These are phyloP conservation scores for Otatea glauca DNA, from an alignment of 176 grass and related monocot genomes.

Conservation along the genomic window DNA sequence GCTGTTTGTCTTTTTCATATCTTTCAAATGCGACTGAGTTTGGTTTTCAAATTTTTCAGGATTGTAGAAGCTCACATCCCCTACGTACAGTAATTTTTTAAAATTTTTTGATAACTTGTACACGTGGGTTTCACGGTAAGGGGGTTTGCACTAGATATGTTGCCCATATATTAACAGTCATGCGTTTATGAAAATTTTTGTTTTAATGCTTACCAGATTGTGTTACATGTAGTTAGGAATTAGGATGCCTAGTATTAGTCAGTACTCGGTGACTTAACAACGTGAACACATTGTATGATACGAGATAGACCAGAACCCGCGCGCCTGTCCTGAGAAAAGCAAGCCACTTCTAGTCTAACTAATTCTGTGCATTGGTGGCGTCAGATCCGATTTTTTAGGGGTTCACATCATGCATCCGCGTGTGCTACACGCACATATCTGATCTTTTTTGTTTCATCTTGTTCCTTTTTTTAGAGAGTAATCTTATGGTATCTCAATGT, in stretches of 20 bases:
- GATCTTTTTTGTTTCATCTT: background rate
- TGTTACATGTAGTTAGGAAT: background rate
- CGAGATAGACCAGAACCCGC: background rate
- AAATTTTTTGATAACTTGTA: too few species aligned
- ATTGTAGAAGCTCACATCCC: too few species aligned
- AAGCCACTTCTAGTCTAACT: background rate
- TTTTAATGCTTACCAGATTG: background rate
- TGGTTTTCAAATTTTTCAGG: too few species aligned
- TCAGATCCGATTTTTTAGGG: slow-evolving; percentile 17
- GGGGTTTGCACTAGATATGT: too few species aligned
- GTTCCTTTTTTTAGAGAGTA: background rate
- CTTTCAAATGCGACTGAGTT: too few species aligned
- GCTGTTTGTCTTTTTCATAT: too few species aligned
- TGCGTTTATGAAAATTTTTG: background rate
- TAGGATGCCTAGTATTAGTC: background rate
- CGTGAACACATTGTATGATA: background rate
- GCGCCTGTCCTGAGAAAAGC: background rate
- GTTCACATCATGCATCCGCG: slow-evolving; percentile 40
- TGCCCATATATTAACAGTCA: background rate
- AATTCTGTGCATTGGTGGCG: background rate
- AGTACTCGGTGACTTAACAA: background rate
- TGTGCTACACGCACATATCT: slow-evolving; percentile 31
- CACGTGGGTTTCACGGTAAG: too few species aligned
- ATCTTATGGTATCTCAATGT: background rate
- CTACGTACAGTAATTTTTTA: too few species aligned